Conservation (phyloP, 208 protist genomes). For the Trypanosoma avium region DNA sequence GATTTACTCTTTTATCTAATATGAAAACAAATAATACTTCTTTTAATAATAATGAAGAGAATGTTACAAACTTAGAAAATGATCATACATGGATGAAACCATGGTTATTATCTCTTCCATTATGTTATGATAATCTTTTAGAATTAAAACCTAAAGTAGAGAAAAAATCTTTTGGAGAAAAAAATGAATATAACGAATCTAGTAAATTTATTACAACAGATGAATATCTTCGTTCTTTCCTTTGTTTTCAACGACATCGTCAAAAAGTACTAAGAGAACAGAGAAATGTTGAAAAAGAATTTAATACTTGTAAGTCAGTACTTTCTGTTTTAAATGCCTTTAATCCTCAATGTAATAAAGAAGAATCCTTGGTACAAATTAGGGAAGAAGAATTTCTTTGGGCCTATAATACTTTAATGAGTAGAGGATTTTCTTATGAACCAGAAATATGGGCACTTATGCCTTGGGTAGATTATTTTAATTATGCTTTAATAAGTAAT, state of each 20-base stretch:
- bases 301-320: constrained; percentile 33
- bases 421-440: constrained; percentile 78
- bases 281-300: constrained; percentile 33
- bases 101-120: constrained; percentile 70
- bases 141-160: constrained; percentile 40
- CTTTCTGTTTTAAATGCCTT: constrained; percentile 34
- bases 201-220: constrained; percentile 1
- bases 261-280: constrained; percentile 45
- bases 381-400: constrained; percentile 70
- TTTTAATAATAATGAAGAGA: neutral
- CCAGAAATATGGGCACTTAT: constrained; percentile 90
- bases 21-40: neutral
- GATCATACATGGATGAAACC: constrained; percentile 69
- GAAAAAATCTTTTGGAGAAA: neutral
- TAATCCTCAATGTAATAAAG: neutral
- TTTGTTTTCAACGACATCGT: constrained; percentile 49
- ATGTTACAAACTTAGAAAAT: constrained; percentile 29
- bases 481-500: constrained; percentile 78
- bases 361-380: neutral
- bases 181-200: neutral
- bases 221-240: constrained; percentile 21
- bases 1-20: constrained; percentile 17
- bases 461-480: constrained; percentile 92
- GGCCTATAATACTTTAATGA: constrained; percentile 88
- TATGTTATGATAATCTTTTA: constrained; percentile 80